A percentile compares a stretch with the other conserved stretches of the same genome.
Conservation (phyloP, 164 flowering plant species). For the Annona cherimola region DNA sequence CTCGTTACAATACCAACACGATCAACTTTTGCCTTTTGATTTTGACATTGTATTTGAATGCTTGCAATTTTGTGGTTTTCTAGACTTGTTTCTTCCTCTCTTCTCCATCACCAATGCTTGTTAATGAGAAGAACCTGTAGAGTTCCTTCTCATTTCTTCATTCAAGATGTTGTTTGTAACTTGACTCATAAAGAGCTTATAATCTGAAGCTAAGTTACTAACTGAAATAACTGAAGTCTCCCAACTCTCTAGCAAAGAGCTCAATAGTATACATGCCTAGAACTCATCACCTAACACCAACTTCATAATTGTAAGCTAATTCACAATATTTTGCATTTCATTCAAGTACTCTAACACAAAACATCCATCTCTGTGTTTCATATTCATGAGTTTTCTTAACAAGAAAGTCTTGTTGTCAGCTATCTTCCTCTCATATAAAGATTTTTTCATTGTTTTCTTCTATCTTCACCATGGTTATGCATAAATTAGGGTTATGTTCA, state of each 20-base stretch:
- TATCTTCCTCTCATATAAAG: too few species aligned
- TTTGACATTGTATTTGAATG: background rate
- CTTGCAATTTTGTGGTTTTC: background rate
- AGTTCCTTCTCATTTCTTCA: background rate
- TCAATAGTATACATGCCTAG: background rate
- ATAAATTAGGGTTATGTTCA: too few species aligned
- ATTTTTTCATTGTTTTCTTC: too few species aligned
- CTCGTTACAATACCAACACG: background rate
- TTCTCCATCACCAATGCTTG: background rate
- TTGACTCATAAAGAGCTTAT: background rate
- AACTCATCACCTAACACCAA: background rate
- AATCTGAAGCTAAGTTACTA: background rate
- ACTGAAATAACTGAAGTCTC: background rate
- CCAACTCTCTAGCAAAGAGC: background rate
- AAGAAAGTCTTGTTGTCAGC: too few species aligned
- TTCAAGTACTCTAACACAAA: background rate
- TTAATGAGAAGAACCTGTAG: background rate
- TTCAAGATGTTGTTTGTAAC: background rate
- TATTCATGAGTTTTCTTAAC: too few species aligned
- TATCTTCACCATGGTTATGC: too few species aligned
- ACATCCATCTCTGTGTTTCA: too few species aligned
- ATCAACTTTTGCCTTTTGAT: too few species aligned
- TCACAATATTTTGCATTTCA: background rate
- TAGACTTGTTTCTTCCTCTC: background rate
- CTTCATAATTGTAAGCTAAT: background rate